These are phyloP conservation scores for Beauveria brongniartii DNA, from an alignment of 2,329 filamentous ascomycete species.

Conservation along the genomic window DNA sequence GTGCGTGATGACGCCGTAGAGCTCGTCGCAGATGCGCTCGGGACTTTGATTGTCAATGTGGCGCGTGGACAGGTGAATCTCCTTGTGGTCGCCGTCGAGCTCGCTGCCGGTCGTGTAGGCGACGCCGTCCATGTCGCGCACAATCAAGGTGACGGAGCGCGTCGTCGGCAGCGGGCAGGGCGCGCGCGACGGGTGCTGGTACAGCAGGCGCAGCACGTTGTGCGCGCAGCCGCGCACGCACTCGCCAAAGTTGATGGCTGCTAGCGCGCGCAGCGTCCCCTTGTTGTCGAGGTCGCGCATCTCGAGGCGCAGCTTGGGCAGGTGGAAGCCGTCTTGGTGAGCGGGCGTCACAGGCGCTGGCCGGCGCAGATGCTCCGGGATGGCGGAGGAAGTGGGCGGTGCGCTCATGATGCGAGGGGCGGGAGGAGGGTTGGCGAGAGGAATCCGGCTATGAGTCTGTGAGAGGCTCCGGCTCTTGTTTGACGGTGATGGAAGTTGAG, in stretches of 20 bases:
- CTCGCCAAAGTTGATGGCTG: constrained; percentile 51
- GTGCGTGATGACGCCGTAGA: constrained; percentile 78
- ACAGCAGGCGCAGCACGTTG: constrained; percentile 66
- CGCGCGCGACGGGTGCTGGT: constrained; percentile 39
- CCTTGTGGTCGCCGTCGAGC: constrained; percentile 79
- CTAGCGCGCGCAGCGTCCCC: constrained; percentile 60
- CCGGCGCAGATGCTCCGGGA: not conserved
- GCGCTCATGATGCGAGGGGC: not conserved
- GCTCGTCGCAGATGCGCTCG: constrained; percentile 47
- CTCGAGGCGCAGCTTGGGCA: constrained; percentile 52
- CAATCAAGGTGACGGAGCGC: constrained; percentile 75
- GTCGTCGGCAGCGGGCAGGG: constrained; percentile 50
- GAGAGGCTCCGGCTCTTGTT: not conserved
- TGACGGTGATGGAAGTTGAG: not conserved
- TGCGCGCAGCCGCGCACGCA: constrained; percentile 56
- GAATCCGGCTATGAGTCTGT: not conserved
- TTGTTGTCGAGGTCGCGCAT: constrained; percentile 50
- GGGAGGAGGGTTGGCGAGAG: not conserved
- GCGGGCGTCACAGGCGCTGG: not conserved
- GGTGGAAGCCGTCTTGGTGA: constrained; percentile 24
- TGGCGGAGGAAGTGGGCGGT: constrained; percentile 7
- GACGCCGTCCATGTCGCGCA: constrained; percentile 73
- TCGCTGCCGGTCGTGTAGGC: constrained; percentile 80
- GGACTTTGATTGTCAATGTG: constrained; percentile 54
- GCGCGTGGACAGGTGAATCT: constrained; percentile 76